These are phyloP conservation scores for Phyllosticta citrichinensis DNA, from an alignment of 2,329 filamentous ascomycete genomes.

Conservation along the genomic window DNA sequence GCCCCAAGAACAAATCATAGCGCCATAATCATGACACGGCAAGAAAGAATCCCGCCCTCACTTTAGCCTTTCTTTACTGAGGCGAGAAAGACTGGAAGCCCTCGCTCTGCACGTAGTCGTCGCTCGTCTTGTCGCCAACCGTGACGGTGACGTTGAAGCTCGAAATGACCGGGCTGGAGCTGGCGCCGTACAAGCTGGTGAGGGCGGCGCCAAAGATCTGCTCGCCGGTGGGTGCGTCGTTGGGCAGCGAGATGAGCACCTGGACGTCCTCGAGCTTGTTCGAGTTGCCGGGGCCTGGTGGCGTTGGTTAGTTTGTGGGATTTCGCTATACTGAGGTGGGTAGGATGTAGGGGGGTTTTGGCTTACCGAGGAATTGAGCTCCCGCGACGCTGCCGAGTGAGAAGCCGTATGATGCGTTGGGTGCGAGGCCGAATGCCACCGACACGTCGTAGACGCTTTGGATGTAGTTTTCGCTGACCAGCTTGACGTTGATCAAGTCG, in stretches of 20 bases:
- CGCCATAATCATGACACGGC: too few relatives aligned
- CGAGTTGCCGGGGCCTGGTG: slow-evolving; percentile 19
- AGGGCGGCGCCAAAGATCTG: slow-evolving; percentile 17
- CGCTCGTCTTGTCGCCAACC: background rate
- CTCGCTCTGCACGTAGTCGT: slow-evolving; percentile 2
- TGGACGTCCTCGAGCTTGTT: slow-evolving; percentile 20
- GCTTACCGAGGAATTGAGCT: slow-evolving; percentile 25
- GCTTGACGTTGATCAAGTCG: slow-evolving; percentile 27
- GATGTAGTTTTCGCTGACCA: slow-evolving; percentile 35
- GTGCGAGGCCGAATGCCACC: slow-evolving; percentile 33
- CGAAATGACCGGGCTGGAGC: slow-evolving; percentile 8
- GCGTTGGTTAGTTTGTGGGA: too few relatives aligned
- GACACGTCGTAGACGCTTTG: slow-evolving; percentile 37
- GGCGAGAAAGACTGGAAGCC: background rate
- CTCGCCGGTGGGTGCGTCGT: slow-evolving; percentile 12
- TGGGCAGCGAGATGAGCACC: slow-evolving; percentile 12
- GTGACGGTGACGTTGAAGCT: slow-evolving; percentile 7
- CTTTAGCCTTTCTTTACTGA: too few relatives aligned
- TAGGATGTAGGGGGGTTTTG: too few relatives aligned
- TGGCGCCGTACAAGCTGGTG: slow-evolving; percentile 20
- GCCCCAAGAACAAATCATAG: too few relatives aligned
- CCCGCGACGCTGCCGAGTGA: slow-evolving; percentile 23
- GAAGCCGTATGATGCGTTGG: slow-evolving; percentile 17
- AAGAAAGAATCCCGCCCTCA: too few relatives aligned
- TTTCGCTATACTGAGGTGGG: too few relatives aligned